phyloP scores from a whole-genome alignment of 306 rosid species.

The Cicer chorassanicum region DNA sequence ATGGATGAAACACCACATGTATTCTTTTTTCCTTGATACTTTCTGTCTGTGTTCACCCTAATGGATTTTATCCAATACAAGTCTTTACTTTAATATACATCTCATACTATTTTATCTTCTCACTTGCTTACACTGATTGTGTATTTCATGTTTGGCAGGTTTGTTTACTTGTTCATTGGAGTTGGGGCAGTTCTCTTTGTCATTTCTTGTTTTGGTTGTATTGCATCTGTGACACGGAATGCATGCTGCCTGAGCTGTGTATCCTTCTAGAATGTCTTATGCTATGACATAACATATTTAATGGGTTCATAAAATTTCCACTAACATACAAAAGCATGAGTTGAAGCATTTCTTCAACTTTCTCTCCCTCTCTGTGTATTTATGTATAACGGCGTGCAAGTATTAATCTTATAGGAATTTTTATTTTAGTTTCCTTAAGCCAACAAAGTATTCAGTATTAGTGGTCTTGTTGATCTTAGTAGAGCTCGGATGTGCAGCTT shows the following conservation, averaged over 20 bases:
- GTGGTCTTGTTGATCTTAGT: slow-evolving; percentile 73
- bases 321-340: slow-evolving; percentile 16
- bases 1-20: neutral
- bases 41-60: slow-evolving; percentile 17
- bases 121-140: slow-evolving; percentile 37
- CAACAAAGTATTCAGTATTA: slow-evolving; percentile 71
- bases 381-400: neutral
- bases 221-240: slow-evolving; percentile 73
- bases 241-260: slow-evolving; percentile 94
- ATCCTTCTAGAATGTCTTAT: slow-evolving; percentile 64
- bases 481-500: slow-evolving; percentile 89
- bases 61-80: slow-evolving; percentile 22
- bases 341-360: slow-evolving; percentile 23
- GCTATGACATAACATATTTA: slow-evolving; percentile 25
- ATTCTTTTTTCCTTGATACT: slow-evolving; percentile 13
- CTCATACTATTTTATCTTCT: slow-evolving; percentile 27
- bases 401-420: slow-evolving; percentile 19
- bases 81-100: neutral
- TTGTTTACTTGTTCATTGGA: slow-evolving; percentile 86
- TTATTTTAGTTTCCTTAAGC: slow-evolving; percentile 67
- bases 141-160: slow-evolving; percentile 67
- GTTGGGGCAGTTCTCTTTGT: slow-evolving; percentile 74
- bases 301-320: slow-evolving; percentile 12
- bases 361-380: neutral
- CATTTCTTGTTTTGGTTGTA: slow-evolving; percentile 87